Conservation (phyloP, 1,139 yeast species). For the Saccharomyces uvarum region DNA sequence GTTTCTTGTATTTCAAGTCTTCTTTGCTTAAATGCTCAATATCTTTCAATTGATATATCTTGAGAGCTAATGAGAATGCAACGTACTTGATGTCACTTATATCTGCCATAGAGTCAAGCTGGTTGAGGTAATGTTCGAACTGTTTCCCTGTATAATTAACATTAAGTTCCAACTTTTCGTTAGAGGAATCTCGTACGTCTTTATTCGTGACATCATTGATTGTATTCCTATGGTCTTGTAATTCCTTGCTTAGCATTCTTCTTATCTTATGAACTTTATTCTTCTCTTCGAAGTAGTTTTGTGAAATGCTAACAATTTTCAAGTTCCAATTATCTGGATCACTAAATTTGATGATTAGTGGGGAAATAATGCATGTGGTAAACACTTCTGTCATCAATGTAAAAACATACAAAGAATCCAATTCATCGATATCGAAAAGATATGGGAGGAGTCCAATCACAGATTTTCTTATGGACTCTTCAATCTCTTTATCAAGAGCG, state of each 20-base stretch:
- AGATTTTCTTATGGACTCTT: slow-evolving; percentile 42
- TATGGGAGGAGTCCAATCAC: slow-evolving; percentile 43
- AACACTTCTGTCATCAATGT: slow-evolving; percentile 57
- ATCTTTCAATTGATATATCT: slow-evolving; percentile 12
- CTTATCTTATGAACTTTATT: slow-evolving; percentile 68
- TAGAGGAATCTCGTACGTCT: background rate
- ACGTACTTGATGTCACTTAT: slow-evolving; percentile 13
- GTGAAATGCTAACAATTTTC: slow-evolving; percentile 51
- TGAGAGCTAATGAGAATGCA: slow-evolving; percentile 16
- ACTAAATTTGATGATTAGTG: slow-evolving; percentile 48
- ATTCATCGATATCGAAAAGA: slow-evolving; percentile 46
- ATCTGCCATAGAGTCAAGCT: slow-evolving; percentile 16
- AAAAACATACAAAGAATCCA: slow-evolving; percentile 42
- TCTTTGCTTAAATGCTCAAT: slow-evolving; percentile 14
- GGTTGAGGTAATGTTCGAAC: slow-evolving; percentile 22
- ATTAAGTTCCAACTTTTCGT: slow-evolving; percentile 25
- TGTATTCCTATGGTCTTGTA: slow-evolving; percentile 14
- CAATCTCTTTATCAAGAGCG: slow-evolving; percentile 40
- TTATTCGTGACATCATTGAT: background rate
- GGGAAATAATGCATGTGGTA: slow-evolving; percentile 47
- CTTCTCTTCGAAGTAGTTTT: slow-evolving; percentile 63
- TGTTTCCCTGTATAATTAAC: slow-evolving; percentile 17
- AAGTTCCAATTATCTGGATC: slow-evolving; percentile 78
- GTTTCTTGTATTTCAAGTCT: slow-evolving; percentile 25
- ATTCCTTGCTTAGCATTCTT: slow-evolving; percentile 43